A percentile compares a stretch with the other conserved stretches of the same genome.
These are phyloP conservation scores for Megacollybia marginata DNA, from an alignment of 768 basidiomycete species.

Conservation along the genomic window DNA sequence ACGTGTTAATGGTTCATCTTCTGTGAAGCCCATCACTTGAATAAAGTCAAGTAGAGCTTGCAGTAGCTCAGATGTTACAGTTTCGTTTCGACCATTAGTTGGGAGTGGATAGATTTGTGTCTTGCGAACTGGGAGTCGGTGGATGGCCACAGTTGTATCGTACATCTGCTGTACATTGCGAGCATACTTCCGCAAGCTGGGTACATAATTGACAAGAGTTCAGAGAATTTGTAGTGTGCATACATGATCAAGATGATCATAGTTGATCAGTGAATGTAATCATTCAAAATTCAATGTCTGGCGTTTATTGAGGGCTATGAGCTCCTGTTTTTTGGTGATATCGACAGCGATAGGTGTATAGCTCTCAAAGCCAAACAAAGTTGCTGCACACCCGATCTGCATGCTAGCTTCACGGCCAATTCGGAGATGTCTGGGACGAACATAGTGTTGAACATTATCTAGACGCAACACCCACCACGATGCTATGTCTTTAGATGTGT, in stretches of 20 bases:
- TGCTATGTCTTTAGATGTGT: not conserved
- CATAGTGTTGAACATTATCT: constrained; percentile 17
- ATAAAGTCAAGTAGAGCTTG: constrained; percentile 3
- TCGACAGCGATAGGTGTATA: constrained; percentile 9
- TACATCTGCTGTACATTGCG: not conserved
- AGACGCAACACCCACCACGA: constrained; percentile 5
- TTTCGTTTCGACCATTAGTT: constrained; percentile 6
- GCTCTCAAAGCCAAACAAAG: constrained; percentile 4
- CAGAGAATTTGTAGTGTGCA: constrained; percentile 10
- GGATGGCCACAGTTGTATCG: constrained; percentile 3
- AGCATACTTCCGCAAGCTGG: constrained; percentile 2
- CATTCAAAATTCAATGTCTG: constrained; percentile 6
- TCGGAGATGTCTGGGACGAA: constrained; percentile 10
- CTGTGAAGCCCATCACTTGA: not conserved
- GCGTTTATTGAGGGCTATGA: constrained; percentile 2
- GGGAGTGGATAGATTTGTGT: constrained; percentile 11
- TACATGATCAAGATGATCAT: constrained; percentile 3
- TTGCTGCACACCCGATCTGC: constrained; percentile 13
- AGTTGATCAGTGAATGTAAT: constrained; percentile 7
- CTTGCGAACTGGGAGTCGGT: not conserved
- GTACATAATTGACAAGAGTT: constrained; percentile 5
- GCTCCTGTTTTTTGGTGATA: constrained; percentile 7
- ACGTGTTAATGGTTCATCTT: not conserved
- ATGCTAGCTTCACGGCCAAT: constrained; percentile 12
- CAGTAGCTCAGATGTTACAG: not conserved